These are phyloP conservation scores for Globisporangium paroecandrum DNA, from an alignment of 352 stramenopile species.

Conservation along the genomic window DNA sequence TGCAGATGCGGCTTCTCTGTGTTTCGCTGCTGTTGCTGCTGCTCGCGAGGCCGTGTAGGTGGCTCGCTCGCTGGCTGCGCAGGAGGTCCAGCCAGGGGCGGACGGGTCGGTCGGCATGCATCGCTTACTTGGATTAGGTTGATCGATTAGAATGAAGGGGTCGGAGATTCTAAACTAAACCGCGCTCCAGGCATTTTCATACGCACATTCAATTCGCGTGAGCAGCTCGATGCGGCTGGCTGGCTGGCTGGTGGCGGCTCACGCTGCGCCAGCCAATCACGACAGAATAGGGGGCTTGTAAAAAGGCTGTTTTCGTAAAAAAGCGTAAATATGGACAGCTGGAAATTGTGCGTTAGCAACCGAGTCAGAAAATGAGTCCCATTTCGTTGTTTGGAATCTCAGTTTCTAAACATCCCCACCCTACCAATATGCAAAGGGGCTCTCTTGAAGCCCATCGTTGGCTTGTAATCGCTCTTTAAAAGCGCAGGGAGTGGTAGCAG, in stretches of 20 bases:
- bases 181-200: not conserved
- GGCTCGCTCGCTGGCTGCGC: not conserved
- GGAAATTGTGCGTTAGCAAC: not conserved
- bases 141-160: slow-evolving; percentile 41
- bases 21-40: slow-evolving; percentile 17
- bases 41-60: not conserved
- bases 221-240: not conserved
- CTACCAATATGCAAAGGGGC: not conserved
- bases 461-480: not conserved
- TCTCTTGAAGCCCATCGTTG: not conserved
- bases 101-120: not conserved
- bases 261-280: slow-evolving; percentile 14
- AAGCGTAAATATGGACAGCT: not conserved
- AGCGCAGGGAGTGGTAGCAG: not conserved
- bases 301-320: slow-evolving; percentile 8
- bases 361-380: not conserved
- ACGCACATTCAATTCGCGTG: not conserved
- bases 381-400: not conserved
- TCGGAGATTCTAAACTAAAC: slow-evolving; percentile 24
- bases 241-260: not conserved
- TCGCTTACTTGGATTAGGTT: slow-evolving; percentile 38
- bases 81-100: not conserved
- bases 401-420: too few species aligned
- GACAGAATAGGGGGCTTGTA: slow-evolving; percentile 1
- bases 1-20: slow-evolving; percentile 22